These are phyloP conservation scores for Nakazawaea wickerhamii DNA, from an alignment of 805 yeast genomes.

Conservation along the genomic window DNA sequence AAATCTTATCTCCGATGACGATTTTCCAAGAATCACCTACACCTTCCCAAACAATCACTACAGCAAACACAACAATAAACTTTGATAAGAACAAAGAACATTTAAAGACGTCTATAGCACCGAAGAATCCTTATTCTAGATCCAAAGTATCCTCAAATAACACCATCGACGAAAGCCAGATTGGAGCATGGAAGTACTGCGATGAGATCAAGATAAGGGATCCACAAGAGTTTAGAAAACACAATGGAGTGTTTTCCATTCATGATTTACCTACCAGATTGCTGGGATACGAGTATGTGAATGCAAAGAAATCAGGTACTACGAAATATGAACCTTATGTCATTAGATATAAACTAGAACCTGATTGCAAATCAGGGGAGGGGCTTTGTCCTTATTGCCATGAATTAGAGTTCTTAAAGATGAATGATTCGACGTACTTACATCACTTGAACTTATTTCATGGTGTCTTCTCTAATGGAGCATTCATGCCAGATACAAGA, in stretches of 20 bases:
- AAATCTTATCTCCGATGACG: too few relatives aligned
- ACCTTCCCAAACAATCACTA: too few relatives aligned
- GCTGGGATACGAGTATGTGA: neutral
- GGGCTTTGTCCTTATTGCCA: constrained; percentile 13
- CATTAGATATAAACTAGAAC: neutral
- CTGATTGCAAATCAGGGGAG: neutral
- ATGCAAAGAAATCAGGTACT: neutral
- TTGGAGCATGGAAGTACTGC: neutral
- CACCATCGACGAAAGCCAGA: neutral
- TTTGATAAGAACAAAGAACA: too few relatives aligned
- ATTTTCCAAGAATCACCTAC: too few relatives aligned
- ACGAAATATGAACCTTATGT: constrained; percentile 2
- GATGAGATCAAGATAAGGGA: too few relatives aligned
- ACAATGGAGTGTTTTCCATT: neutral
- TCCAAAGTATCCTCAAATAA: too few relatives aligned
- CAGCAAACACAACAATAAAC: too few relatives aligned
- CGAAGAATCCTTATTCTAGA: too few relatives aligned
- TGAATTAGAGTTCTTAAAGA: constrained; percentile 17
- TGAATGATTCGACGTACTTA: constrained; percentile 25
- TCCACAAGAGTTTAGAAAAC: too few relatives aligned
- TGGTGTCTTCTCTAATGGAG: constrained; percentile 26
- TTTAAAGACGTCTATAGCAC: too few relatives aligned
- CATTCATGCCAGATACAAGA: constrained; percentile 20
- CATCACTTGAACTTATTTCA: constrained; percentile 28
- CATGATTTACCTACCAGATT: neutral